Conservation (phyloP, 2,329 filamentous ascomycete genomes). For the Hymenoscyphus infarciens region DNA sequence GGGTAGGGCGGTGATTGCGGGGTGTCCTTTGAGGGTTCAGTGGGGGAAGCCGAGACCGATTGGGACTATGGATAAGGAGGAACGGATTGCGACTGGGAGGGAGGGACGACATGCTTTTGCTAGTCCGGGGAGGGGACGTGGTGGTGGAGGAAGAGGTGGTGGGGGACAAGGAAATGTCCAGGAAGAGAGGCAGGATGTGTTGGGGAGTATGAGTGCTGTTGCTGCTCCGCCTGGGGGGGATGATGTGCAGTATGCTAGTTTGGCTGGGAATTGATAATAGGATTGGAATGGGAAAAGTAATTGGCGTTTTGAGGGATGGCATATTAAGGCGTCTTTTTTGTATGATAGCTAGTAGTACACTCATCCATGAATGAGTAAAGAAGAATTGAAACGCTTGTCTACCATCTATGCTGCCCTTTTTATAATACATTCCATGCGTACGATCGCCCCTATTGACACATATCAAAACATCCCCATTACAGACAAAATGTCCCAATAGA, state of each 20-base stretch:
- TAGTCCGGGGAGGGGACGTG: slow-evolving; percentile 41
- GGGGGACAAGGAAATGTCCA: slow-evolving; percentile 28
- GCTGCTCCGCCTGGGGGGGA: slow-evolving; percentile 76
- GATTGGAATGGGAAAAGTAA: slow-evolving; percentile 21
- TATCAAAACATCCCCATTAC: not conserved
- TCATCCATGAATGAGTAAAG: not conserved
- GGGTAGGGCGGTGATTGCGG: slow-evolving; percentile 83
- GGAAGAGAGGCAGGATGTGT: slow-evolving; percentile 28
- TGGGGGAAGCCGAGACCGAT: slow-evolving; percentile 93
- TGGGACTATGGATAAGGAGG: slow-evolving; percentile 85
- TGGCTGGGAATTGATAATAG: slow-evolving; percentile 68
- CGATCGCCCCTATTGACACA: not conserved
- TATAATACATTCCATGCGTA: not conserved
- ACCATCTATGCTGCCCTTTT: slow-evolving; percentile 1
- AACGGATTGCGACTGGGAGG: slow-evolving; percentile 74
- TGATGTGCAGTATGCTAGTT: slow-evolving; percentile 79
- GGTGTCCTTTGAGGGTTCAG: slow-evolving; percentile 82
- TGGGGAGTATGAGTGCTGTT: slow-evolving; percentile 43
- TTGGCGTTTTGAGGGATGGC: slow-evolving; percentile 25
- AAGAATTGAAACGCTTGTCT: not conserved
- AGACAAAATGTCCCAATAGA: too few species aligned
- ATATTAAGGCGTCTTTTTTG: not conserved
- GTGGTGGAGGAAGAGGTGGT: slow-evolving; percentile 31
- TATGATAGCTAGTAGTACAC: slow-evolving; percentile 7
- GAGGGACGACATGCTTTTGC: slow-evolving; percentile 65